Evolutionary conservation across 208 protist species (phyloP).

Genomic region (Zelonia costaricensis): DNA sequence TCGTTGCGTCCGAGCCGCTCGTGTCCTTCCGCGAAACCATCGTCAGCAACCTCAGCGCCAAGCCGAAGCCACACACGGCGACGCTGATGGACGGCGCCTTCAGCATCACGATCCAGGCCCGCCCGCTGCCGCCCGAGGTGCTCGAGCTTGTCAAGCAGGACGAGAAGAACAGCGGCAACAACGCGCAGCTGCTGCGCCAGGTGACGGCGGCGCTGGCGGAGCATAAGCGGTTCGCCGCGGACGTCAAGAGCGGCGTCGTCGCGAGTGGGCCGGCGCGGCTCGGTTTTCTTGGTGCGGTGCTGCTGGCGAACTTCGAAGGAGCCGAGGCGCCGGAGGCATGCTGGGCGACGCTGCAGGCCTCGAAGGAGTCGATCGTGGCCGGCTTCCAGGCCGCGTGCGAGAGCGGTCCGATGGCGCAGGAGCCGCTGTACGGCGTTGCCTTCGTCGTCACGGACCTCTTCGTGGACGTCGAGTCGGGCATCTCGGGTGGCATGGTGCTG

Average conservation of each 20-base stretch:
- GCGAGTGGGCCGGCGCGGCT: slow-evolving; percentile 64
- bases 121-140: slow-evolving; percentile 70
- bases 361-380: slow-evolving; percentile 87
- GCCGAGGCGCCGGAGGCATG: slow-evolving; percentile 21
- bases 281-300: slow-evolving; percentile 71
- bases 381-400: slow-evolving; percentile 96
- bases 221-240: slow-evolving; percentile 63
- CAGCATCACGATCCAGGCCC: slow-evolving; percentile 69
- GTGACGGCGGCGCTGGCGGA: slow-evolving; percentile 34
- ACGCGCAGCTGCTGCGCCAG: slow-evolving; percentile 36
- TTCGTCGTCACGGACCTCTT: slow-evolving; percentile 79
- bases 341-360: slow-evolving; percentile 45
- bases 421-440: slow-evolving; percentile 95
- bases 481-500: slow-evolving; percentile 93
- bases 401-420: slow-evolving; percentile 97
- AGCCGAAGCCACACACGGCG: slow-evolving; percentile 73
- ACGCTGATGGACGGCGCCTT: slow-evolving; percentile 69
- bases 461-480: slow-evolving; percentile 41
- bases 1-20: slow-evolving; percentile 85
- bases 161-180: slow-evolving; percentile 65
- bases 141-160: slow-evolving; percentile 77
- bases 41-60: slow-evolving; percentile 48
- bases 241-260: slow-evolving; percentile 50
- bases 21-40: slow-evolving; percentile 91
- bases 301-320: slow-evolving; percentile 72